These are phyloP conservation scores for Beauveria sp. DNA, from an alignment of 2,329 filamentous ascomycete genomes.

Conservation along the genomic window DNA sequence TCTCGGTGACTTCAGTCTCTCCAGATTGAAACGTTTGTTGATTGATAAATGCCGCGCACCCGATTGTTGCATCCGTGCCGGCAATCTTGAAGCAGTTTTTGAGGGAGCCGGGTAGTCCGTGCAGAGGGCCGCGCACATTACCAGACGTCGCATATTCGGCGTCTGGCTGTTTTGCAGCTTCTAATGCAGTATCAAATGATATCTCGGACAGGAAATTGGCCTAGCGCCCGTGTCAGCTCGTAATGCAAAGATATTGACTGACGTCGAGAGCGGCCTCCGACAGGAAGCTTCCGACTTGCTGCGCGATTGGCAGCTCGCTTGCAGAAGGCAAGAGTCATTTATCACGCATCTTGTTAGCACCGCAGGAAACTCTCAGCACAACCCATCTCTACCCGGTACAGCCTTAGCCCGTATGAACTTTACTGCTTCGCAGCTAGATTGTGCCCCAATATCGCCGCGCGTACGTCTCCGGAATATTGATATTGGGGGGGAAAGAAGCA, in stretches of 20 bases:
- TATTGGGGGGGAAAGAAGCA: background rate
- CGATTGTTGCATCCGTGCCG: background rate
- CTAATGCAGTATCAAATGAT: background rate
- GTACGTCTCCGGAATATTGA: background rate
- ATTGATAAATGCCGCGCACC: background rate
- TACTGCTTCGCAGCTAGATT: background rate
- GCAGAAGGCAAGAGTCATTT: background rate
- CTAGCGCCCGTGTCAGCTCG: background rate
- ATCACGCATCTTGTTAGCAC: background rate
- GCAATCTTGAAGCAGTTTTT: conserved; percentile 1
- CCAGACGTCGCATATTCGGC: background rate
- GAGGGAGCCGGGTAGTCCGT: background rate
- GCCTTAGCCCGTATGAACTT: background rate
- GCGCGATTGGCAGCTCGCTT: background rate
- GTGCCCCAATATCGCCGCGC: background rate
- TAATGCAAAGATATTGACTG: no score
- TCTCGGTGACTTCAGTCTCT: background rate
- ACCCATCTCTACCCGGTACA: no score
- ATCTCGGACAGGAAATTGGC: background rate
- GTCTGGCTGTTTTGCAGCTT: background rate
- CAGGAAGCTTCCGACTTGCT: background rate
- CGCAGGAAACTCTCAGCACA: no score
- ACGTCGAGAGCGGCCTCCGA: background rate
- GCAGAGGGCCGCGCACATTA: background rate
- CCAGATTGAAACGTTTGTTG: background rate